Conservation (phyloP, 1,284 basidiomycete species). For the Peniophora sp. region DNA sequence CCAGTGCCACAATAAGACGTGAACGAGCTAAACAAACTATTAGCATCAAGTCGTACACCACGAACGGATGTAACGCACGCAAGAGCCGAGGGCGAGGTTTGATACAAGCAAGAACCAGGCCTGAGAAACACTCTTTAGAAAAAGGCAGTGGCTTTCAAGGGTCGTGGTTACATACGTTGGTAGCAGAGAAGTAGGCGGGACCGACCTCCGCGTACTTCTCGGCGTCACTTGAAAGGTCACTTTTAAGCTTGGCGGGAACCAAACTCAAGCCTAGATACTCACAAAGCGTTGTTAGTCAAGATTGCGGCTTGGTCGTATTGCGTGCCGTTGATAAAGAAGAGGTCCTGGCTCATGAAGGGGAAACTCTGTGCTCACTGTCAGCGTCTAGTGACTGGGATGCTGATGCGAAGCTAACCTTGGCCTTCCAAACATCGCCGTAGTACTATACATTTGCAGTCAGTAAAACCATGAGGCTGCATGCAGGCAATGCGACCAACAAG, state of each 20-base stretch:
- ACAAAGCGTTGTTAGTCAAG: conserved; percentile 25
- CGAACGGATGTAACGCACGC: conserved; percentile 10
- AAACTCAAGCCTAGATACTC: conserved; percentile 6
- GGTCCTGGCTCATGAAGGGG: conserved; percentile 35
- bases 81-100: conserved; percentile 18
- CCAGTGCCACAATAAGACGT: conserved; percentile 44
- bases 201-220: conserved; percentile 16
- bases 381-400: not conserved
- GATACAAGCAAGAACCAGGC: conserved; percentile 15
- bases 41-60: conserved; percentile 12
- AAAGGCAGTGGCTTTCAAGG: too few species aligned
- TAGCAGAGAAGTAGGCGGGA: conserved; percentile 16
- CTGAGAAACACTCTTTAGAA: not conserved
- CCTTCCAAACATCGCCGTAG: conserved; percentile 25
- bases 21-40: conserved; percentile 19
- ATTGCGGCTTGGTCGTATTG: conserved; percentile 30
- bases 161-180: conserved; percentile 10
- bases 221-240: conserved; percentile 12
- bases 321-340: conserved; percentile 31
- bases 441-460: conserved; percentile 4
- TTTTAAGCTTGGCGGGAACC: too few species aligned
- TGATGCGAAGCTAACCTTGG: conserved; percentile 5
- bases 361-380: conserved; percentile 18
- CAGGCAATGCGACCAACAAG: conserved; percentile 16
- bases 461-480: conserved; percentile 10